Conservation (phyloP, 2,329 filamentous ascomycete genomes). For the Botrytis aclada region DNA sequence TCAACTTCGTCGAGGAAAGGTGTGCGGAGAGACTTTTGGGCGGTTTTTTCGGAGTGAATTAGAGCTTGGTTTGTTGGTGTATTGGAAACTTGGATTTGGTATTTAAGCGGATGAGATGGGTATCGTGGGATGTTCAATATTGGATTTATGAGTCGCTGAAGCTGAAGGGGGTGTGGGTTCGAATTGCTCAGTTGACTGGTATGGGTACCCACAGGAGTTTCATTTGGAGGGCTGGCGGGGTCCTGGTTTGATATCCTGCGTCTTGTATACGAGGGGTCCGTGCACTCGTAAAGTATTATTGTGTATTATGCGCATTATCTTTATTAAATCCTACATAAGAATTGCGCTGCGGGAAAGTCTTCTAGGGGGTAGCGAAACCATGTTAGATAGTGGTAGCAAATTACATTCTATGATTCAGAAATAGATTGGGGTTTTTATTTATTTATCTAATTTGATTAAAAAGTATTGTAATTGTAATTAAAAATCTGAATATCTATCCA, state of each 20-base stretch:
- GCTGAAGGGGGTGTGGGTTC: neutral
- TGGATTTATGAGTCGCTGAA: neutral
- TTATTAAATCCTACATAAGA: too few relatives aligned
- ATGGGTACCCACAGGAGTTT: neutral
- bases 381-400: neutral
- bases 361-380: neutral
- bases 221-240: neutral
- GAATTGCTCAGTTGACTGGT: neutral
- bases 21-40: neutral
- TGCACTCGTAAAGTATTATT: neutral
- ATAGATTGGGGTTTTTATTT: too few relatives aligned
- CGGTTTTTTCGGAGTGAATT: neutral
- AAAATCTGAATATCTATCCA: neutral
- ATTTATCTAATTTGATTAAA: neutral
- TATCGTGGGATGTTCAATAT: neutral
- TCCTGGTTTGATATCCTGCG: neutral
- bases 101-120: neutral
- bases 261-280: neutral
- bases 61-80: neutral
- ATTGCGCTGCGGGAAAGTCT: neutral
- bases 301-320: neutral
- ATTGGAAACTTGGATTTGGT: too few relatives aligned
- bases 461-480: neutral
- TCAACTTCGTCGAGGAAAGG: neutral
- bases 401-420: rapidly evolving